Evolutionary conservation across 2,329 filamentous ascomycete species (phyloP).

Genomic region (Elsinoe ampelina): DNA sequence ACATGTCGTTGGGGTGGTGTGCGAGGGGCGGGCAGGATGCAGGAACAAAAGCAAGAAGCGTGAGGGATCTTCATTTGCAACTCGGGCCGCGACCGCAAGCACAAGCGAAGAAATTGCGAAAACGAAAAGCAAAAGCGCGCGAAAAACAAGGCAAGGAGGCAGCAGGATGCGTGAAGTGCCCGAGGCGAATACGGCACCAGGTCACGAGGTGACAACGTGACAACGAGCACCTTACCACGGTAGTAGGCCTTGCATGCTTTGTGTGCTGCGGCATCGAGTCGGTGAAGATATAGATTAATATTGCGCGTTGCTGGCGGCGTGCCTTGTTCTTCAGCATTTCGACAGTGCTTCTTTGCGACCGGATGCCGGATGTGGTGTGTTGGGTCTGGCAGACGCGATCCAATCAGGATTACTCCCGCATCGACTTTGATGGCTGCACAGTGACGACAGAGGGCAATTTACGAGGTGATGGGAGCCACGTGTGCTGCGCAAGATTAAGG

Average conservation of each 20-base stretch:
- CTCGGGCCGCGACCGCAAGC: not conserved
- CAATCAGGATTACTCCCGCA: not conserved
- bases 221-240: not conserved
- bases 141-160: not conserved
- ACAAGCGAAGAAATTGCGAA: not conserved
- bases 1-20: slow-evolving; percentile 3
- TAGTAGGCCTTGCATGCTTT: not conserved
- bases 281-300: not conserved
- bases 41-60: slow-evolving; percentile 10
- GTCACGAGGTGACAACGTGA: not conserved
- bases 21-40: slow-evolving; percentile 3
- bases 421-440: slow-evolving; percentile 2
- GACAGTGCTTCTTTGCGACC: slow-evolving; percentile 1
- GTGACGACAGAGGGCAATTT: slow-evolving; percentile 9
- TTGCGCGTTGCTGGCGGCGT: not conserved
- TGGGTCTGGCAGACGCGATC: not conserved
- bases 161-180: slow-evolving; percentile 1
- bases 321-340: not conserved
- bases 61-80: slow-evolving; percentile 1
- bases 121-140: not conserved
- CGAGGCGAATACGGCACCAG: not conserved
- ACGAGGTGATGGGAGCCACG: slow-evolving; percentile 5
- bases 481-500: not conserved
- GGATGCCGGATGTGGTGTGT: slow-evolving; percentile 8
- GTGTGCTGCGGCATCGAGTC: not conserved